A percentile compares a stretch with the other conserved stretches of the same genome.
Evolutionary conservation across 164 flowering plant genomes (phyloP).

Genomic region (Tinospora cordifolia): DNA sequence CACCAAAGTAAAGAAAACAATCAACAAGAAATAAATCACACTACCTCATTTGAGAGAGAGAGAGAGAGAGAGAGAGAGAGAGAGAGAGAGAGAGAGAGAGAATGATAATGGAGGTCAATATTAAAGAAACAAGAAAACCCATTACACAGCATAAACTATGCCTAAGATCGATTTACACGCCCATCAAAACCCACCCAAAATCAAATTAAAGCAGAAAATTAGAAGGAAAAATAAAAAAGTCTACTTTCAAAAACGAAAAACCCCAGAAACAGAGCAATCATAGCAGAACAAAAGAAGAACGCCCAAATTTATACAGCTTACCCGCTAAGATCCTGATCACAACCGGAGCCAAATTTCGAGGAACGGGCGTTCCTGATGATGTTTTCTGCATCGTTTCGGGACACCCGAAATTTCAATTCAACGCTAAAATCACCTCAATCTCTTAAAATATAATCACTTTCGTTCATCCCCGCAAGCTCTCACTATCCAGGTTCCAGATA

Average conservation of each 20-base stretch:
- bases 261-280: neutral
- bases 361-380: constrained; percentile 16
- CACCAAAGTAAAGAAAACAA: neutral
- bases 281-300: neutral
- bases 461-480: neutral
- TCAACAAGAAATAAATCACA: neutral
- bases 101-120: neutral
- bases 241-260: neutral
- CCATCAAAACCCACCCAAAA: neutral
- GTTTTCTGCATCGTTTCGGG: neutral
- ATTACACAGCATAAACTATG: neutral
- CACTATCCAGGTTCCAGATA: neutral
- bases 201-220: neutral
- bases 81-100: neutral
- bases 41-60: neutral
- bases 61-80: neutral
- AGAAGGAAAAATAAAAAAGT: neutral
- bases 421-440: neutral
- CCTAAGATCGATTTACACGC: neutral
- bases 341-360: constrained; percentile 18
- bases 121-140: neutral
- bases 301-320: constrained; percentile 11
- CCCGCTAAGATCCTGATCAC: constrained; percentile 29
- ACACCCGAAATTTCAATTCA: neutral
- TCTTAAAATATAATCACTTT: neutral